Evolutionary conservation across 2,329 filamentous ascomycete genomes (phyloP), one percentile per base, ranked within the genome.

Genomic region (Trichoderma breve): DNA sequence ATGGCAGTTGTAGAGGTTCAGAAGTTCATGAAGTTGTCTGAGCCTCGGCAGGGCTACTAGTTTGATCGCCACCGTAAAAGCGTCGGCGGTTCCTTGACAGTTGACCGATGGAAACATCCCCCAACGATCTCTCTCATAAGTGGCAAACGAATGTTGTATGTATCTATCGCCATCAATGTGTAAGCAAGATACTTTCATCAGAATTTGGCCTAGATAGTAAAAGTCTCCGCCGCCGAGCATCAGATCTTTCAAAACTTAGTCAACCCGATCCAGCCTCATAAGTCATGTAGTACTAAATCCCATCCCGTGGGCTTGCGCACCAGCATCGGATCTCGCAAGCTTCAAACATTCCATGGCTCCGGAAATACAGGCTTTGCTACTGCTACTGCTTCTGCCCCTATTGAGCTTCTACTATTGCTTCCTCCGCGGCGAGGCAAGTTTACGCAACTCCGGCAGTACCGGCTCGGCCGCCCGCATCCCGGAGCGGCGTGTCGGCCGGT

Each of bases 401-500:
- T 43, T n/a, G 15, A n/a, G 15, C n/a, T 51, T 21, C 7, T 11
- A 9, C 36, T 21, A 18, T 34, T 34, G 12, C 43, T 32, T 14
- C 32, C 32, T 21, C 39, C 24, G 51, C 26, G 8, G 28, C 21
- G n/a, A 28, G 28, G 8, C 14, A 51, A 12, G 32, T 26, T 24
- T 24, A 28, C 53, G 64, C 64, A 58, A 34, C 51, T 67, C 32
- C 64, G 64, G 51, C 32, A 67, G 51, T 67, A 30, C 64, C 64
- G 51, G 47, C 9, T 67, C 64, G 64, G 64, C 64, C 32, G 32
- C 51, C 34, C 57, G n/a, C 21, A 53, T 53, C 28, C 39, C 39
- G 28, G 55, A 34, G 39, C 55, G 55, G 36, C 39, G 21, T 15
- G 15, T 43, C 18, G 39, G 26, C 5, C 30, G 14, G 24, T 24